Evolutionary conservation across 2,329 filamentous ascomycete species (phyloP).

Genomic region (Stachybotrys chartarum): DNA sequence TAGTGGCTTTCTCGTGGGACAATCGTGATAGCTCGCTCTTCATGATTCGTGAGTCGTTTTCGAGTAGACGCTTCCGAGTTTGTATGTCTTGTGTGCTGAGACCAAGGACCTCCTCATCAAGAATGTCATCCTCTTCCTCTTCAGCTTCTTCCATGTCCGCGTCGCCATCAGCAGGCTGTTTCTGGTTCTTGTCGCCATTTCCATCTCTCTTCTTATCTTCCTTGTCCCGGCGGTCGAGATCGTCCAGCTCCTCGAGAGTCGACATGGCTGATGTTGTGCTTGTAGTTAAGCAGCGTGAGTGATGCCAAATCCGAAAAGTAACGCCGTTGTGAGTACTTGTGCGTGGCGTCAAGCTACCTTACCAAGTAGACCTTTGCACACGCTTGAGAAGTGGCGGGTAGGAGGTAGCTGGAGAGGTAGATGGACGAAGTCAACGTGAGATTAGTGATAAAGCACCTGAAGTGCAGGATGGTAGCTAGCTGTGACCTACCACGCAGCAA

Average conservation of each 20-base stretch:
- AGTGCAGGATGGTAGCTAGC: too few relatives aligned
- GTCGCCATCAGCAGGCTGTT: constrained; percentile 59
- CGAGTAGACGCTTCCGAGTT: constrained; percentile 81
- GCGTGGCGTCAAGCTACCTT: neutral
- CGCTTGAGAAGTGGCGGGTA: neutral
- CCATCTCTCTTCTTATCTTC: constrained; percentile 52
- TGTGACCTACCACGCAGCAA: neutral
- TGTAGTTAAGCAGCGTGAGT: neutral
- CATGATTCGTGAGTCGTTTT: constrained; percentile 98
- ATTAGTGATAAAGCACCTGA: too few relatives aligned
- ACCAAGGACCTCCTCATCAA: constrained; percentile 89
- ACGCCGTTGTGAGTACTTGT: too few relatives aligned
- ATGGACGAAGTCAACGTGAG: too few relatives aligned
- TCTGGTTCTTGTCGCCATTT: constrained; percentile 25
- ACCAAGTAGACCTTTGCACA: neutral
- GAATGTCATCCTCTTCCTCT: constrained; percentile 68
- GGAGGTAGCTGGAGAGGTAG: neutral
- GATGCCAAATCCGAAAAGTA: too few relatives aligned
- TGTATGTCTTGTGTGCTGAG: constrained; percentile 93
- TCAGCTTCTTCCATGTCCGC: constrained; percentile 87
- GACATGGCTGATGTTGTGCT: constrained; percentile 53
- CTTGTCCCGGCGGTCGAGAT: constrained; percentile 73
- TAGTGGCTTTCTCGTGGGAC: constrained; percentile 89
- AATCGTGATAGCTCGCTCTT: constrained; percentile 92
- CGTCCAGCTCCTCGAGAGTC: constrained; percentile 86